phyloP scores from a whole-genome alignment of 306 rosid species.

The Cicer judaicum region DNA sequence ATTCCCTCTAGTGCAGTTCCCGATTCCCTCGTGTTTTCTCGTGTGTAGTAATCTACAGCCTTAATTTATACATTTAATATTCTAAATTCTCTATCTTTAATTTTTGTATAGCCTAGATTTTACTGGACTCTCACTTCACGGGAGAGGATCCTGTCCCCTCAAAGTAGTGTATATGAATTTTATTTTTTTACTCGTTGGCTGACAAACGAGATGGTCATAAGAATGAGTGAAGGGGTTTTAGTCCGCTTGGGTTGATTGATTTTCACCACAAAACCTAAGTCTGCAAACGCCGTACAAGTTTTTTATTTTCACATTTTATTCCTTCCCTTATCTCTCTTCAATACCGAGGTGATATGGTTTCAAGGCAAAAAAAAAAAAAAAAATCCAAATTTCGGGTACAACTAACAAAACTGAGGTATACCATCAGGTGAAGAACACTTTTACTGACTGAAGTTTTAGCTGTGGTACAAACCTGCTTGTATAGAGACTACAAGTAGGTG shows the following conservation, averaged over 20 bases:
- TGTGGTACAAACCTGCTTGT: slow-evolving; percentile 43
- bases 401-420: slow-evolving; percentile 39
- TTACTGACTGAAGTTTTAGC: slow-evolving; percentile 43
- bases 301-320: slow-evolving; percentile 6
- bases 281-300: neutral
- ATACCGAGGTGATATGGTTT: slow-evolving; percentile 16
- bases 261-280: slow-evolving; percentile 32
- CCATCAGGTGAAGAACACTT: slow-evolving; percentile 47
- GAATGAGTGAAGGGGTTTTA: slow-evolving; percentile 19
- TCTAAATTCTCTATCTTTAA: too few species aligned
- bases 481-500: slow-evolving; percentile 44
- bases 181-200: slow-evolving; percentile 20
- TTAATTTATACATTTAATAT: too few species aligned
- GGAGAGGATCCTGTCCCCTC: too few species aligned
- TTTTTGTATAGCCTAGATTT: too few species aligned
- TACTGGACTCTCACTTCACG: too few species aligned
- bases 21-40: too few species aligned
- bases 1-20: too few species aligned
- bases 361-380: slow-evolving; percentile 31
- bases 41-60: too few species aligned
- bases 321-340: neutral
- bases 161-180: neutral
- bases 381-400: slow-evolving; percentile 37
- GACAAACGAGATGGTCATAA: slow-evolving; percentile 16
- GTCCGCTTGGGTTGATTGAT: neutral